phyloP scores from a whole-genome alignment of 768 basidiomycete genomes.

The Leccinum longicurvipes region DNA sequence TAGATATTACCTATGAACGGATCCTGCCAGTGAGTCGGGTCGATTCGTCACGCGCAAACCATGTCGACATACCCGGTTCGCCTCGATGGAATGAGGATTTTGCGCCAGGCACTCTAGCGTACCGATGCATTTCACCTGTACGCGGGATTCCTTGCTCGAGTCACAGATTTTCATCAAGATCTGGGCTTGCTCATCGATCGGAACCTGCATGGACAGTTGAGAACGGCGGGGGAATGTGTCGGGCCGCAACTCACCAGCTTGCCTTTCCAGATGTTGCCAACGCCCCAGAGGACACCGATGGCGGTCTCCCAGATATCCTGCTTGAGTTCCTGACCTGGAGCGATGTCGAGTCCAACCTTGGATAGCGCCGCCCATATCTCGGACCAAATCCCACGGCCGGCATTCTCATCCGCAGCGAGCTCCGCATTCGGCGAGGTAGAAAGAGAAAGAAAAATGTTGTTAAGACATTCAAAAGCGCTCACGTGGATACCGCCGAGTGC shows the following conservation, averaged over 20 bases:
- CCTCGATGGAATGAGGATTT: conserved; percentile 55
- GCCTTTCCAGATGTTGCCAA: conserved; percentile 75
- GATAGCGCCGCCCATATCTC: conserved; percentile 61
- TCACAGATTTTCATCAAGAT: conserved; percentile 66
- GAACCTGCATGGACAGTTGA: conserved; percentile 39
- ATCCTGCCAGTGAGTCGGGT: not conserved
- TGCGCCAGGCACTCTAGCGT: conserved; percentile 84
- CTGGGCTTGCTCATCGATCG: conserved; percentile 57
- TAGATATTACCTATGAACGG: conserved; percentile 52
- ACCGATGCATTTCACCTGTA: conserved; percentile 70
- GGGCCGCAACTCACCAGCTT: conserved; percentile 44
- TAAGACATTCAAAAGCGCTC: conserved; percentile 83
- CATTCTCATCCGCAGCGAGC: conserved; percentile 43
- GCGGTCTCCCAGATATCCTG: conserved; percentile 77
- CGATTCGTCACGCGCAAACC: not conserved
- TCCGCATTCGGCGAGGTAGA: conserved; percentile 44
- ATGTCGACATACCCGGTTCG: conserved; percentile 41
- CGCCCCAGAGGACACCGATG: conserved; percentile 83
- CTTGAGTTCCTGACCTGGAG: conserved; percentile 63
- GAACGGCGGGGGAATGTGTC: not conserved
- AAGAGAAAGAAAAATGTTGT: conserved; percentile 81
- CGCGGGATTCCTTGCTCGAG: conserved; percentile 23
- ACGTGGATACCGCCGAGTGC: conserved; percentile 81
- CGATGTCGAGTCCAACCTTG: conserved; percentile 56
- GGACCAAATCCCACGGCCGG: conserved; percentile 58